Conservation (phyloP, 768 basidiomycete species). For the Suillus subalutaceus region DNA sequence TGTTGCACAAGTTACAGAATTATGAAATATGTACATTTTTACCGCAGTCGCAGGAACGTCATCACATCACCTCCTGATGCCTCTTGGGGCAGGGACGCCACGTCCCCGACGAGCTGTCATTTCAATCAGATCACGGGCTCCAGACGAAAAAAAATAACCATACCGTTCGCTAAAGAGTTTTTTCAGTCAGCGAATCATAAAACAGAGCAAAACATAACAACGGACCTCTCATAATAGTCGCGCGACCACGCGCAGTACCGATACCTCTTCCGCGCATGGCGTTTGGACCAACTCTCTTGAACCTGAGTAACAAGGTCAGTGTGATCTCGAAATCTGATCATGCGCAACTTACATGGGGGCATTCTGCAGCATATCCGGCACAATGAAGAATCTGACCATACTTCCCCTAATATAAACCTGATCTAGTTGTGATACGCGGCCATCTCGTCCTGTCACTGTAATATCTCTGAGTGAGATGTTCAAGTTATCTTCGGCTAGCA, state of each 20-base stretch:
- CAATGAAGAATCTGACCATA: slow-evolving; percentile 98
- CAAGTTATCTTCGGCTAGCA: slow-evolving; percentile 94
- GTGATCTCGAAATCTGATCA: slow-evolving; percentile 10
- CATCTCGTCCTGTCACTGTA: slow-evolving; percentile 97
- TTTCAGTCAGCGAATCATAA: slow-evolving; percentile 22
- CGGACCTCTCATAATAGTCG: slow-evolving; percentile 97
- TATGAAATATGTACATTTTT: slow-evolving; percentile 20
- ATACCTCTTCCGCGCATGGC: slow-evolving; percentile 99
- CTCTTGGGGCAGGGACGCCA: slow-evolving; percentile 74
- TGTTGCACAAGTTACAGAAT: slow-evolving; percentile 8
- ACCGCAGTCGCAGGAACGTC: background rate
- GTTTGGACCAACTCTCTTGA: slow-evolving; percentile 97
- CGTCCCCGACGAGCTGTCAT: slow-evolving; percentile 81
- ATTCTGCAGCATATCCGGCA: slow-evolving; percentile 99
- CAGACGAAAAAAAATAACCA: slow-evolving; percentile 20
- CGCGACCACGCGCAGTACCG: slow-evolving; percentile 97
- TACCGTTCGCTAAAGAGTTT: slow-evolving; percentile 71
- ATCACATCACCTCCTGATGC: slow-evolving; percentile 71
- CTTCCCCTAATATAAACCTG: slow-evolving; percentile 99
- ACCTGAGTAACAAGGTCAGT: slow-evolving; percentile 56
- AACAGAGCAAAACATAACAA: slow-evolving; percentile 16
- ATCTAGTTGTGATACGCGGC: slow-evolving; percentile 97
- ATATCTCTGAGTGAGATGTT: slow-evolving; percentile 97
- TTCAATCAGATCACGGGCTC: slow-evolving; percentile 19
- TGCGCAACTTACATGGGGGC: slow-evolving; percentile 85